These are phyloP conservation scores for Cryptosporidium tyzzeri DNA, from an alignment of 169 alveolate genomes.

Conservation along the genomic window DNA sequence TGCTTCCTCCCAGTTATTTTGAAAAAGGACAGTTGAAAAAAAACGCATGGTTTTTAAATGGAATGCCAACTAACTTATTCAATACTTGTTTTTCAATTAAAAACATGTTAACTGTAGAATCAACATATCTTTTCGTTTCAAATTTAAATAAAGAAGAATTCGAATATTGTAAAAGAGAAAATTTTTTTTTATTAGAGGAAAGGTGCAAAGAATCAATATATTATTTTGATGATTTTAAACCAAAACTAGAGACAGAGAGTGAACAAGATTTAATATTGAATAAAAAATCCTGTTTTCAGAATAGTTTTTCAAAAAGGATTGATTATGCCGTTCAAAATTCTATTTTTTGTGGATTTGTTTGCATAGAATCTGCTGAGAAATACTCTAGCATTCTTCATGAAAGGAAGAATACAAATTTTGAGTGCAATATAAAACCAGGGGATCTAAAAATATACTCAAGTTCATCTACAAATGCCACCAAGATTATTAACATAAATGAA, in stretches of 20 bases:
- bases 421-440: background rate
- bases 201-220: conserved; percentile 27
- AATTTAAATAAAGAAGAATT: conserved; percentile 22
- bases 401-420: background rate
- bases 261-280: background rate
- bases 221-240: conserved; percentile 26
- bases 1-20: conserved; percentile 56
- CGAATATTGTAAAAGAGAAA: conserved; percentile 44
- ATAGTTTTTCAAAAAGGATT: background rate
- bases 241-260: background rate
- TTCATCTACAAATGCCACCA: background rate
- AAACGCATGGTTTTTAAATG: conserved; percentile 36
- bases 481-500: background rate
- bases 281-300: background rate
- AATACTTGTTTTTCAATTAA: conserved; percentile 25
- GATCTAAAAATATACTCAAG: background rate
- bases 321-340: conserved; percentile 17
- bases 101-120: conserved; percentile 63
- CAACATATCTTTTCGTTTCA: conserved; percentile 38
- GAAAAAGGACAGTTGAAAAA: conserved; percentile 48
- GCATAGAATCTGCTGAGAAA: conserved; percentile 1
- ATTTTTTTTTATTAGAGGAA: conserved; percentile 30
- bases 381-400: background rate
- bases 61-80: conserved; percentile 35
- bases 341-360: conserved; percentile 67